Evolutionary conservation across 441 rosid species (phyloP), one percentile per base, ranked within the genome.

Genomic region (Arabidopsis hybrid): DNA sequence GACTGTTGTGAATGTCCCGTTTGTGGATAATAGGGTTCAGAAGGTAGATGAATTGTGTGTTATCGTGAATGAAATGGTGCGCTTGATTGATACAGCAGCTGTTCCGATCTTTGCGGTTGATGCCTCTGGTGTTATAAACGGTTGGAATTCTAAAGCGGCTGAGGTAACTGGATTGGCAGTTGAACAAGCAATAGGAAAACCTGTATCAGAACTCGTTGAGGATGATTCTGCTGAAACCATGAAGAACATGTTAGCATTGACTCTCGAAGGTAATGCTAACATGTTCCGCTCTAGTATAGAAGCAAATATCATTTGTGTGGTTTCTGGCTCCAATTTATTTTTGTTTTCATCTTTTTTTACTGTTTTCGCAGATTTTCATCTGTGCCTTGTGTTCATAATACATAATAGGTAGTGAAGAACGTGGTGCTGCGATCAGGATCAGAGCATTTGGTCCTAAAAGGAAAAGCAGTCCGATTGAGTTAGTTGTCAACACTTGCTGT

Each of bases 41-140:
- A 87, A 81, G 71, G 77, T 83, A 67, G 89, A 90, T 75, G 89
- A 88, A 69, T 52, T 89, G 75, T 83, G 49, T 53, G 68, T 81
- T 43, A 71, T 92, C 43, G 77, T 92, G 34, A 85, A 79, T 77
- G 98, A 92, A 80, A 92, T 92, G 89, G 95, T 92, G 66, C 95
- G 88, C 45, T 80, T 92, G 43, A 89, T 92, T 64, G 95, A 92
- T 83, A 86, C 96, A 17, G 97, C 96, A 36, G 87, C 83, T 64
- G 96, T 85, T 50, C 97, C 97, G 4, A 89, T 92, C 72, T 74
- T 92, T 55, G 93, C 96, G 9, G 89, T 89, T 67, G 95, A 92
- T 84, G 82, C 83, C 65, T 79, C 82, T 62, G 91, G 95, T 72
- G 75, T 58, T 64, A 65, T 92, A 65, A 92, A 89, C 43, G 96